Base-by-base conservation (phyloP, 768 basidiomycete species). In the Brasilioporus rufonigricans region DNA sequence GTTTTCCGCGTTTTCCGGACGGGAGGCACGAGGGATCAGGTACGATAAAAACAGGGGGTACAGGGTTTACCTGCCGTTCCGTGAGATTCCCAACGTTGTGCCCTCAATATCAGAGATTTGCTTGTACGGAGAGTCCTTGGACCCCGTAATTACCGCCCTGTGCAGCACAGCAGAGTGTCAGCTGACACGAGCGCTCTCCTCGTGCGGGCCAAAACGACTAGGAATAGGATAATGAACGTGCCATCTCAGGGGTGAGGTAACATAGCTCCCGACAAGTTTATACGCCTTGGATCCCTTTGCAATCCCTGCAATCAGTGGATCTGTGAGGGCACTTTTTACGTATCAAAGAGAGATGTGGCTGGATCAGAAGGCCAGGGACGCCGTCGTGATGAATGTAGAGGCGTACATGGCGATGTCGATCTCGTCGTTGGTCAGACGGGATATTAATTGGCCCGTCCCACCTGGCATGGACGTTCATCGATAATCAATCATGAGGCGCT, bases 121-220 rank as follows among this genome's bases (percentile, higher is more conserved):
- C 39, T 91, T 75, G 69, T 84, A 94, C 52, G 78, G 69, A 3
- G 89, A 83, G 33, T 88, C 77, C 61, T 79, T 85, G 48, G 33
- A 21, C 18, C 94, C 93, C 12, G 93, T 89, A 59, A 92, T 87
- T n/a, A 98, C 91, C 1, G 93, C 96, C 95, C 95, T 91, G 54
- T 14, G 13, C 31, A 31, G 13, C 12, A 12, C 16, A 7, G 8
- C 24, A 5, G 5, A 6, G 39, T 6, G 32, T 44, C 14, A 39
- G 14, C n/a, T 10, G 7, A 45, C 32, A 13, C 14, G 40, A 29
- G 27, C 27, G 27, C 27, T 29, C 27, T 29, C 27, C 9, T 29
- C 27, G 27, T 29, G 4, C 9, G 27, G 27, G 27, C 4, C 27
- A 4, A 29, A 29, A 29, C 27, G 27, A 29, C 35, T 31, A 47